Percentiles rank a stretch among this genome's conserved stretches.
These are phyloP conservation scores for Haberlea rhodopensis DNA, from an alignment of 257 asterid species.

Conservation along the genomic window DNA sequence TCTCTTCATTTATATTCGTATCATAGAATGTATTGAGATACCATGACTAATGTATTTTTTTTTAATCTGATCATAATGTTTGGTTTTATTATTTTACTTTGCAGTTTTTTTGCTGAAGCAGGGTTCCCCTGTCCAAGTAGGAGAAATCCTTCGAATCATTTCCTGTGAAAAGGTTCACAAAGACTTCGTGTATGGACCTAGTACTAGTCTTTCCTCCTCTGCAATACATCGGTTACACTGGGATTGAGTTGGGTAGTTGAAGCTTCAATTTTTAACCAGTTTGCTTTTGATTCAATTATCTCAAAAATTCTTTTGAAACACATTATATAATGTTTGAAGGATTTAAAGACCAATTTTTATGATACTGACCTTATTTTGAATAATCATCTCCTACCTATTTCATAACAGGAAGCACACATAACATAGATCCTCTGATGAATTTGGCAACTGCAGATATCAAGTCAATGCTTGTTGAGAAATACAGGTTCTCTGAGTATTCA, in stretches of 20 bases:
- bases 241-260: neutral
- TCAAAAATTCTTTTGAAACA: too few relatives aligned
- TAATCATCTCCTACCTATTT: neutral
- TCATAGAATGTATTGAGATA: neutral
- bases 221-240: neutral
- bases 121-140: constrained; percentile 96
- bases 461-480: constrained; percentile 59
- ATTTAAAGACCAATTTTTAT: neutral
- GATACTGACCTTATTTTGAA: neutral
- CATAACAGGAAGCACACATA: constrained; percentile 50
- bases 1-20: too few relatives aligned
- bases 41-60: neutral
- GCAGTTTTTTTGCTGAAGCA: constrained; percentile 94
- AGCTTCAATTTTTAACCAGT: neutral
- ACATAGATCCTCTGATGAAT: constrained; percentile 64
- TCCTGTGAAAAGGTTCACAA: constrained; percentile 81
- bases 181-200: constrained; percentile 61
- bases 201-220: neutral
- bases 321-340: neutral
- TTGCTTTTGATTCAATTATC: neutral
- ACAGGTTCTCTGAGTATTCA: constrained; percentile 61
- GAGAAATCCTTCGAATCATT: constrained; percentile 94
- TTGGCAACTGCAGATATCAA: constrained; percentile 76
- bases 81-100: neutral
- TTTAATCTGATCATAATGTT: neutral